Conservation (phyloP, 2,329 filamentous ascomycete genomes). For the Podosphaera aphanis region DNA sequence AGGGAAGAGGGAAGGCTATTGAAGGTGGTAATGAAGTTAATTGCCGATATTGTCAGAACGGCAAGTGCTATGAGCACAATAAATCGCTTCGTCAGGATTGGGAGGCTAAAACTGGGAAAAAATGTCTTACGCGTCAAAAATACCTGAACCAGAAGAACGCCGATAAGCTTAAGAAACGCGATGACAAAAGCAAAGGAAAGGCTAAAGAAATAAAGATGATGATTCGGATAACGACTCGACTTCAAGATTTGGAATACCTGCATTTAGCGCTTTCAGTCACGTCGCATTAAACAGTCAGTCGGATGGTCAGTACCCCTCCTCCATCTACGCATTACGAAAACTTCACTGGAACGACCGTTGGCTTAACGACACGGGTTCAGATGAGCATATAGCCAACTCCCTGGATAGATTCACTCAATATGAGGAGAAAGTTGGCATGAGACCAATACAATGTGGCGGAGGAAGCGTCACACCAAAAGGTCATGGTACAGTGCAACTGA, state of each 20-base stretch:
- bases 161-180: too few relatives aligned
- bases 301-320: neutral
- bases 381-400: neutral
- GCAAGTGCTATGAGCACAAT: too few relatives aligned
- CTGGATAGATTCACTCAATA: neutral
- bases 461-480: neutral
- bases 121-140: too few relatives aligned
- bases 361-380: neutral
- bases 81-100: too few relatives aligned
- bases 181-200: neutral
- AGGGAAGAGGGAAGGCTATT: too few relatives aligned
- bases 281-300: neutral
- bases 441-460: neutral
- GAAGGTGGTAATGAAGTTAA: too few relatives aligned
- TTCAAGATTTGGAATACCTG: neutral
- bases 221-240: neutral
- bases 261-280: neutral
- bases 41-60: too few relatives aligned
- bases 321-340: neutral
- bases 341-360: neutral
- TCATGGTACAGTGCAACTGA: neutral
- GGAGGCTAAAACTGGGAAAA: too few relatives aligned
- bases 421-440: neutral
- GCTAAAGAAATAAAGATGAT: neutral
- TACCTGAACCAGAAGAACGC: too few relatives aligned